Conservation (phyloP, 305 asterid genomes). For the Solanum hybrid region DNA sequence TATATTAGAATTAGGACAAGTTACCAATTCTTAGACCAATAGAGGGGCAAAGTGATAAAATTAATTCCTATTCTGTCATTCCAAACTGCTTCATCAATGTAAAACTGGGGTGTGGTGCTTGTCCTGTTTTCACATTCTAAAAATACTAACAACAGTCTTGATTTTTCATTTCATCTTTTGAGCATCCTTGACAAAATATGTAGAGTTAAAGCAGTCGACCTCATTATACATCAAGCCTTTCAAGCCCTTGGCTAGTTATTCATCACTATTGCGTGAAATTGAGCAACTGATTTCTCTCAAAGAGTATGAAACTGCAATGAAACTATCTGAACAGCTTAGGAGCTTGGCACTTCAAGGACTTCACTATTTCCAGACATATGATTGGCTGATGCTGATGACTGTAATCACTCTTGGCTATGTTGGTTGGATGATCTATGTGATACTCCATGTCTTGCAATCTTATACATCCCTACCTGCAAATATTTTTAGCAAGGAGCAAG, state of each 20-base stretch:
- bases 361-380: slow-evolving; percentile 90
- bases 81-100: background rate
- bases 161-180: background rate
- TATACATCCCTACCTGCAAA: slow-evolving; percentile 62
- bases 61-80: background rate
- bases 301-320: slow-evolving; percentile 65
- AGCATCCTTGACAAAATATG: slow-evolving; percentile 42
- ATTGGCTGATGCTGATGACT: slow-evolving; percentile 94
- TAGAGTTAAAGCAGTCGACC: slow-evolving; percentile 62
- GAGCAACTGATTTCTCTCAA: slow-evolving; percentile 48
- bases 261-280: slow-evolving; percentile 44
- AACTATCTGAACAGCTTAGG: slow-evolving; percentile 66
- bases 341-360: slow-evolving; percentile 84
- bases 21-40: background rate
- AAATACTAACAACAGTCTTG: background rate
- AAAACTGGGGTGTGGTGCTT: background rate
- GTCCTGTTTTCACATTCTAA: background rate
- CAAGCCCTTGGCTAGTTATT: slow-evolving; percentile 56
- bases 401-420: slow-evolving; percentile 83
- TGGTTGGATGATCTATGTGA: slow-evolving; percentile 91
- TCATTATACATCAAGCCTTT: slow-evolving; percentile 78
- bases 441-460: slow-evolving; percentile 75
- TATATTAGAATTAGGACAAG: background rate
- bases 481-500: slow-evolving; percentile 34
- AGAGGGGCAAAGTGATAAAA: background rate